phyloP scores from a whole-genome alignment of 2,329 filamentous ascomycete species.

The Pyrenochaeta sp. region DNA sequence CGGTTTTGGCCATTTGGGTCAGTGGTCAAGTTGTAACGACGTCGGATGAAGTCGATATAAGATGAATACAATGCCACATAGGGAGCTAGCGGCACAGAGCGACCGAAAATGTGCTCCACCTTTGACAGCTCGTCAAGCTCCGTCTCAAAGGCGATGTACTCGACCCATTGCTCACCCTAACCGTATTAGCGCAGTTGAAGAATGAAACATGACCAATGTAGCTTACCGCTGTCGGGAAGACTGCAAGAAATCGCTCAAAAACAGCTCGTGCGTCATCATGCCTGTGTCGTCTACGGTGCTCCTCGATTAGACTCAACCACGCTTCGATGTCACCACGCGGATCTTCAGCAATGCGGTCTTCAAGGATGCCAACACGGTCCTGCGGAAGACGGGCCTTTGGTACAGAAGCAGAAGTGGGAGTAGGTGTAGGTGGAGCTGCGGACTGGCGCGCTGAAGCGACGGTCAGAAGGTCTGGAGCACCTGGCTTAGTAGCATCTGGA shows the following conservation, averaged over 20 bases:
- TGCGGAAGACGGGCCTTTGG: conserved; percentile 68
- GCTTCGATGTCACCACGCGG: conserved; percentile 91
- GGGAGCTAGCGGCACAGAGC: conserved; percentile 78
- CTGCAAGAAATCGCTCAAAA: conserved; percentile 85
- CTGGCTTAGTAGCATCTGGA: conserved; percentile 48
- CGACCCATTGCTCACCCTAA: conserved; percentile 90
- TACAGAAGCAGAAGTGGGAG: conserved; percentile 40
- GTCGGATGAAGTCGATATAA: conserved; percentile 94
- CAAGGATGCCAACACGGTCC: conserved; percentile 80
- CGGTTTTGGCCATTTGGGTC: conserved; percentile 81
- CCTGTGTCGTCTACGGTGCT: conserved; percentile 83
- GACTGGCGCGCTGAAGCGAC: conserved; percentile 46
- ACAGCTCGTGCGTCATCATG: conserved; percentile 80
- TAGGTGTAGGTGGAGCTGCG: conserved; percentile 50
- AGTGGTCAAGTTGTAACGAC: conserved; percentile 84
- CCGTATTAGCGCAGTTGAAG: conserved; percentile 56
- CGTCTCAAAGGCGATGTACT: conserved; percentile 89
- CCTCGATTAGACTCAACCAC: conserved; percentile 86
- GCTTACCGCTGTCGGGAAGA: conserved; percentile 92
- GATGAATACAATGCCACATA: conserved; percentile 90
- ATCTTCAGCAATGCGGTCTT: conserved; percentile 91
- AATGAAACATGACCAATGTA: conserved; percentile 7
- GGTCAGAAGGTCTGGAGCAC: conserved; percentile 36
- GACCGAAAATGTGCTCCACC: conserved; percentile 84
- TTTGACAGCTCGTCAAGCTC: conserved; percentile 82